Evolutionary conservation across 345 rosid species (phyloP), one percentile per base, ranked within the genome.

Genomic region (Cardamine resedifolia): DNA sequence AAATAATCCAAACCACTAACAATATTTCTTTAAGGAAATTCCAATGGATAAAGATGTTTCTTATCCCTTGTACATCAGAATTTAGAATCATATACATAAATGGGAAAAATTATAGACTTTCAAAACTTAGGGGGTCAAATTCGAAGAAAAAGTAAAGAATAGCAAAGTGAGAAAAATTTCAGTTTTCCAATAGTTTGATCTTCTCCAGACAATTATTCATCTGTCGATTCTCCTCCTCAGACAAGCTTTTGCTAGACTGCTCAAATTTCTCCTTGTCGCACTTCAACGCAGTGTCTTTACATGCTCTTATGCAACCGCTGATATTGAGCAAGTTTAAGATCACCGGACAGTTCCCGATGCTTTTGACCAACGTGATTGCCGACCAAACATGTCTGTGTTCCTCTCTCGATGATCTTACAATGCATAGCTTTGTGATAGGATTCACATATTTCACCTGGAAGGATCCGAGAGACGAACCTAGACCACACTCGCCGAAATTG

Each of bases 401-500:
- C 11, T 89, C 97, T 70, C 95, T 79, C 5, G 95, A 87, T 19
- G 86, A 75, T 83, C 97, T 83, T 51, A 94, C 76, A 3, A 94
- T 78, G 47, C 87, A 85, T 2, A 85, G 50, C 82, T 89, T 91
- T 11, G 96, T 91, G 19, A 84, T 76, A 3, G 92, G 91, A 68
- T 91, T 91, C 71, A 85, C 85, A 71, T 89, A 87, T 68, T 88
- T 90, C 31, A 91, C 95, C 30, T 87, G 90, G 56, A 89, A 79
- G 0, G 94, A 87, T 64, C 91, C 87, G 38, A 86, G 74, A 4
- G 86, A 85, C 14, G 92, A 90, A 15, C 87, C 90, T 39, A 90
- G 70, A 75, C 96, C 87, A 48, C 88, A 94, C 71, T 89, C 95
- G 6, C 91, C 91, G 71, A 88, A 88, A 78, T 86, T 90, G n/a